Base-by-base conservation (phyloP, 495 filamentous ascomycete species). In the Xylaria cubensis region DNA sequence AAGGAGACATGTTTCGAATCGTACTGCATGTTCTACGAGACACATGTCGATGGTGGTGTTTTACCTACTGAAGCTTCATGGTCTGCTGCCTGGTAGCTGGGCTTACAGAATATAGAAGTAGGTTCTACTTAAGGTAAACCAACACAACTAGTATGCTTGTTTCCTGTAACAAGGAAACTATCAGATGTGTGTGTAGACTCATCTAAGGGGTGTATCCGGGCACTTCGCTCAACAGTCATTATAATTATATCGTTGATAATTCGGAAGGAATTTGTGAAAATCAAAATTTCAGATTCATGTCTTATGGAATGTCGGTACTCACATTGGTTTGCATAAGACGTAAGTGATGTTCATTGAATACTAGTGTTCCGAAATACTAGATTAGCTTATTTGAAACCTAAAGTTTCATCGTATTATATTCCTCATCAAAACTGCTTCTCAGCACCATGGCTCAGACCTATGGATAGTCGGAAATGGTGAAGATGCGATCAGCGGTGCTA, bases 1-100 rank as follows among this genome's bases (percentile, higher is more conserved):
- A 56, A 17, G 19, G 59, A 58, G 75, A 70, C 61, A 48, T 4
- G 1, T 41, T 69, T 69, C 74, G 75, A 76, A 77, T 26, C 34
- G 36, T 59, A 63, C 19, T 53, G 77, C 42, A 72, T 71, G 64
- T 75, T 79, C 74, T 56, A 76, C 55, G 62, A 72, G 67, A 48
- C 68, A 26, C 62, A 67, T 46, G 61, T 10, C 15, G n/a, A 64
- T 48, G 34, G 21, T 34, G 15, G 24, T 59, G 10, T 42, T 44
- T 41, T 56, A 26, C 21, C 26, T 53, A 0, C n/a, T 26, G 9
- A 53, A 56, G 21, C n/a, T 26, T 7, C 4, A 4, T 46, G 24
- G 42, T 50, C 42, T 62, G 24, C 34, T 44, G 41, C 32, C 41
- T 26, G 17, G 51, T 44, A 24, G 32, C 8, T 1, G 41, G 0